phyloP scores from a whole-genome alignment of 192 early-diverging fungal genomes.

The Ambispora gerdemannii region DNA sequence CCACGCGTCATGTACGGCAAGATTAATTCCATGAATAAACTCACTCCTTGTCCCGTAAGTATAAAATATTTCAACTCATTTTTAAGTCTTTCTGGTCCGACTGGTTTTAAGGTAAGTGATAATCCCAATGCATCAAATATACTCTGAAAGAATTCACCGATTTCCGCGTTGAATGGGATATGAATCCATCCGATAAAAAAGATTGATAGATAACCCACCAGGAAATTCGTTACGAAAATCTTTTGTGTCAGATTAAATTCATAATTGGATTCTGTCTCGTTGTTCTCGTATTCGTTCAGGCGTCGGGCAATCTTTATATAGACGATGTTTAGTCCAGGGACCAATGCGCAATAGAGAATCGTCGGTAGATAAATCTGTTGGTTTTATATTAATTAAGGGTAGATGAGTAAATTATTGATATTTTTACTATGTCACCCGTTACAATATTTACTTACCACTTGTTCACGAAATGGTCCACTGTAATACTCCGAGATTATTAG shows the following conservation, averaged over 20 bases:
- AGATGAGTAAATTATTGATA: too few relatives aligned
- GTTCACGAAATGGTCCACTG: conserved; percentile 65
- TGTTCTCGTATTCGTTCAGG: conserved; percentile 84
- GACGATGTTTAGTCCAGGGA: conserved; percentile 65
- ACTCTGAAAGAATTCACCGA: conserved; percentile 53
- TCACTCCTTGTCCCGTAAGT: conserved; percentile 79
- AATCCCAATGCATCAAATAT: conserved; percentile 31
- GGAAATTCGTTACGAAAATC: conserved; percentile 82
- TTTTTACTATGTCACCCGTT: too few relatives aligned
- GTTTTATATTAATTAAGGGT: too few relatives aligned
- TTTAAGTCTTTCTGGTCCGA: conserved; percentile 56
- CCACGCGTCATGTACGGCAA: conserved; percentile 65
- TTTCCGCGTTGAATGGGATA: conserved; percentile 74
- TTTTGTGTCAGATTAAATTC: conserved; percentile 73
- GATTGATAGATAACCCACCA: conserved; percentile 79
- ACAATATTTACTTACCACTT: conserved; percentile 50
- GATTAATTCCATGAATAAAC: conserved; percentile 67
- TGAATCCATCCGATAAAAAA: conserved; percentile 85
- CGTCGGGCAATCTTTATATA: conserved; percentile 60
- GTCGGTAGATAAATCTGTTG: conserved; percentile 68
- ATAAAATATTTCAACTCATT: conserved; percentile 73
- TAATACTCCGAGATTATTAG: conserved; percentile 80
- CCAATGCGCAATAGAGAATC: conserved; percentile 65
- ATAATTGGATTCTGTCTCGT: conserved; percentile 65
- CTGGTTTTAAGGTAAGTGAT: conserved; percentile 38